phyloP scores from a whole-genome alignment of 352 stramenopile genomes.

The Phytophthora constricta region DNA sequence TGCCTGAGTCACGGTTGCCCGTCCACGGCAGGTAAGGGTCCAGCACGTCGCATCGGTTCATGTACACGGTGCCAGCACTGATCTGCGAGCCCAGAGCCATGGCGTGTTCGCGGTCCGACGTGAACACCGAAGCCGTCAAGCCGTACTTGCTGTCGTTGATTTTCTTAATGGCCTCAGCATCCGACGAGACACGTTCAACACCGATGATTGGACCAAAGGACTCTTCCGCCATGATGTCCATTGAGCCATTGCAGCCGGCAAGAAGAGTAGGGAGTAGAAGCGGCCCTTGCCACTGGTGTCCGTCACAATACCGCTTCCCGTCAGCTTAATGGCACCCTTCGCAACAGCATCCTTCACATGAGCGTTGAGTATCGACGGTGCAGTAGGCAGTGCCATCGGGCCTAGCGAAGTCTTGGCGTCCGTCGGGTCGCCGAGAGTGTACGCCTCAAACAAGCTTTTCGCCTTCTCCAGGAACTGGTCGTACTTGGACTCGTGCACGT shows the following conservation, averaged over 20 bases:
- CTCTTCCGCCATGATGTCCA: slow-evolving; percentile 85
- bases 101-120: slow-evolving; percentile 60
- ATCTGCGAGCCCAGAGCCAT: slow-evolving; percentile 62
- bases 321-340: slow-evolving; percentile 72
- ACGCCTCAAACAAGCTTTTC: slow-evolving; percentile 68
- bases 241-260: slow-evolving; percentile 65
- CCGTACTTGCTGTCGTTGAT: slow-evolving; percentile 87
- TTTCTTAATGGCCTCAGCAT: slow-evolving; percentile 74
- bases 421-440: slow-evolving; percentile 69
- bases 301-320: slow-evolving; percentile 46
- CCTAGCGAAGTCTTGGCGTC: slow-evolving; percentile 68
- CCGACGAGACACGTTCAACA: slow-evolving; percentile 72
- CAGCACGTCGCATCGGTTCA: slow-evolving; percentile 87
- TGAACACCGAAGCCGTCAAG: slow-evolving; percentile 81
- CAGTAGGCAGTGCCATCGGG: slow-evolving; percentile 68
- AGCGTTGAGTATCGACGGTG: slow-evolving; percentile 52
- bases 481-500: slow-evolving; percentile 84
- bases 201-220: slow-evolving; percentile 86
- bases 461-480: slow-evolving; percentile 78
- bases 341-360: slow-evolving; percentile 75
- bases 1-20: slow-evolving; percentile 78
- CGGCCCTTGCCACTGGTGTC: slow-evolving; percentile 64
- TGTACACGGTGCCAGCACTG: slow-evolving; percentile 81
- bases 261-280: slow-evolving; percentile 86
- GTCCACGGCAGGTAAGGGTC: slow-evolving; percentile 87